phyloP scores from a whole-genome alignment of 768 basidiomycete species.

The Agrocybe chaxingu region DNA sequence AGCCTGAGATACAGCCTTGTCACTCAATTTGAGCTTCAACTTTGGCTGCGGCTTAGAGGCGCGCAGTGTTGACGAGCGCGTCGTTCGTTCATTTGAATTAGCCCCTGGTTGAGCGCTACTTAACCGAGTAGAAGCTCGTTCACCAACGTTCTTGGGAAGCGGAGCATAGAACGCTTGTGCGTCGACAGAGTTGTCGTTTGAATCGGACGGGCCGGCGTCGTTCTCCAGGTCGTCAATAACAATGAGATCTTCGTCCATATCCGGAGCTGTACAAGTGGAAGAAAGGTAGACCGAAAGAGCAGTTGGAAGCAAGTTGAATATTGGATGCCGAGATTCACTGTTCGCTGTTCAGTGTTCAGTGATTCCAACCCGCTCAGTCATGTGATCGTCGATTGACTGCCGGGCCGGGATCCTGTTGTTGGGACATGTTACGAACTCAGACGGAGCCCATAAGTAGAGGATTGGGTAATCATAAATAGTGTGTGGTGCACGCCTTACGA shows the following conservation, averaged over 20 bases:
- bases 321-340: no score
- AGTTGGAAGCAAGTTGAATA: no score
- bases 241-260: slow-evolving; percentile 61
- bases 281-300: neutral
- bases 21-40: slow-evolving; percentile 85
- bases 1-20: slow-evolving; percentile 75
- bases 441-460: no score
- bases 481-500: no score
- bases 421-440: no score
- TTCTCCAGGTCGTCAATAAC: slow-evolving; percentile 57
- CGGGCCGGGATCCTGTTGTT: no score
- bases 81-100: slow-evolving; percentile 47
- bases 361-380: no score
- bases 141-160: slow-evolving; percentile 23
- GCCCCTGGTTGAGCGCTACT: slow-evolving; percentile 26
- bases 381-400: no score
- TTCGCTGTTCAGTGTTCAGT: no score
- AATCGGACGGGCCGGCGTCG: slow-evolving; percentile 32
- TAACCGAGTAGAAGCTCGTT: slow-evolving; percentile 25
- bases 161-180: slow-evolving; percentile 14
- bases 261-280: slow-evolving; percentile 2
- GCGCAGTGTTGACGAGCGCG: slow-evolving; percentile 51
- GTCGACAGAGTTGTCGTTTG: slow-evolving; percentile 10
- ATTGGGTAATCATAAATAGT: no score
- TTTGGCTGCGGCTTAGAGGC: slow-evolving; percentile 59